Conservation (phyloP, 768 basidiomycete genomes). For the Russula foetens region DNA sequence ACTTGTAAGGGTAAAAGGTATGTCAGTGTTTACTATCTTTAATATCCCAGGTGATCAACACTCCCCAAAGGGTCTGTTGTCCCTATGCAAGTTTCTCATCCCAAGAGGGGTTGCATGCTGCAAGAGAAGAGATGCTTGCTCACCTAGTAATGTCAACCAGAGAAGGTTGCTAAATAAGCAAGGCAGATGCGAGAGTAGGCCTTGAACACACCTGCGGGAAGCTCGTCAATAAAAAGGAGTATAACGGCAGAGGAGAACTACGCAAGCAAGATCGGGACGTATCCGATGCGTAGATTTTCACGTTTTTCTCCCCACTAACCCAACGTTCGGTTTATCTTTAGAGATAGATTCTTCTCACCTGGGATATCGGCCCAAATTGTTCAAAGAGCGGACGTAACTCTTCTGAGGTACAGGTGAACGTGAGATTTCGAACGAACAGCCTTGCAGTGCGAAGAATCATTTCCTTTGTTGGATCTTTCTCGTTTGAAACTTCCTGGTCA, state of each 20-base stretch:
- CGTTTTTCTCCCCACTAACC: slow-evolving; percentile 30
- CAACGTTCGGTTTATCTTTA: not conserved
- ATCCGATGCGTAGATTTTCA: slow-evolving; percentile 42
- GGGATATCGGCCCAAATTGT: slow-evolving; percentile 61
- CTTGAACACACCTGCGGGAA: slow-evolving; percentile 9
- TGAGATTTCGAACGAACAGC: slow-evolving; percentile 91
- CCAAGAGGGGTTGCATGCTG: not conserved
- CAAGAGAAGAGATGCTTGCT: slow-evolving; percentile 20
- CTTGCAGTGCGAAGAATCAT: slow-evolving; percentile 69
- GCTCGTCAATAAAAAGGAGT: slow-evolving; percentile 6
- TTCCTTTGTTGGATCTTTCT: slow-evolving; percentile 23
- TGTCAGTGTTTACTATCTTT: slow-evolving; percentile 19
- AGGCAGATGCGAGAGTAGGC: not conserved
- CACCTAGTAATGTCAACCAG: slow-evolving; percentile 30
- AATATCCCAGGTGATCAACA: slow-evolving; percentile 38
- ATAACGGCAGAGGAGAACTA: slow-evolving; percentile 30
- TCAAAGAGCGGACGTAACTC: slow-evolving; percentile 62
- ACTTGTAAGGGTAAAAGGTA: not conserved
- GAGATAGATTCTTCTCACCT: slow-evolving; percentile 45
- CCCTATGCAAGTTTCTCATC: slow-evolving; percentile 49
- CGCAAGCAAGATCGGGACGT: not conserved
- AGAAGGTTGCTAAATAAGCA: not conserved
- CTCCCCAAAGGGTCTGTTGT: slow-evolving; percentile 54
- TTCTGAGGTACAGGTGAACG: slow-evolving; percentile 69
- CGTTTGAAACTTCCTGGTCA: slow-evolving; percentile 16